Conservation (phyloP, 2,329 filamentous ascomycete genomes). For the Plenodomus lindquistii region DNA sequence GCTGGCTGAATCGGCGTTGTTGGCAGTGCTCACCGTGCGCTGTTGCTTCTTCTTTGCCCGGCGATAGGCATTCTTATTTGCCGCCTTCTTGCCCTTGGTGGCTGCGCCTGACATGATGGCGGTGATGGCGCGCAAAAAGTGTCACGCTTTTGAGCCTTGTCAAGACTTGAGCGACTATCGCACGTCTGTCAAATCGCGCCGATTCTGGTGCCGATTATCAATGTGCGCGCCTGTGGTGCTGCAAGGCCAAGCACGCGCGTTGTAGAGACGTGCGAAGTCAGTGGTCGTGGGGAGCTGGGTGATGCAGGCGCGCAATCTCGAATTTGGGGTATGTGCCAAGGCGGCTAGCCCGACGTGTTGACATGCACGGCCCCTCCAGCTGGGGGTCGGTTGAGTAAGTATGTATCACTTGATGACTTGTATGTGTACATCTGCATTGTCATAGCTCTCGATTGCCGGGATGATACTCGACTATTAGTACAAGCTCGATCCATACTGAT, state of each 20-base stretch:
- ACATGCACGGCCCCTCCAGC: background rate
- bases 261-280: background rate
- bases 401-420: background rate
- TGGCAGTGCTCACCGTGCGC: slow-evolving; percentile 56
- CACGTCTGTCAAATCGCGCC: background rate
- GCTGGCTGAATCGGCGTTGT: background rate
- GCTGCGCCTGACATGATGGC: slow-evolving; percentile 34
- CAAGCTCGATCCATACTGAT: too few species aligned
- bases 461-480: background rate
- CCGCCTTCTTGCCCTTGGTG: slow-evolving; percentile 58
- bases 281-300: background rate
- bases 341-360: background rate
- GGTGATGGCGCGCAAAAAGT: slow-evolving; percentile 9
- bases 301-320: background rate
- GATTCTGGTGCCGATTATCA: background rate
- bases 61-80: slow-evolving; percentile 92
- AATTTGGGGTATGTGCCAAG: background rate
- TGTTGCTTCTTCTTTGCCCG: slow-evolving; percentile 96
- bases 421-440: background rate
- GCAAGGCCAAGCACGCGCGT: background rate
- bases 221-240: background rate
- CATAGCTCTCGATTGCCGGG: background rate
- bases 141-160: background rate
- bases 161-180: background rate
- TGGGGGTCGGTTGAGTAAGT: background rate